Conservation (phyloP, 2,329 filamentous ascomycete genomes). For the Exserohilum turcica region DNA sequence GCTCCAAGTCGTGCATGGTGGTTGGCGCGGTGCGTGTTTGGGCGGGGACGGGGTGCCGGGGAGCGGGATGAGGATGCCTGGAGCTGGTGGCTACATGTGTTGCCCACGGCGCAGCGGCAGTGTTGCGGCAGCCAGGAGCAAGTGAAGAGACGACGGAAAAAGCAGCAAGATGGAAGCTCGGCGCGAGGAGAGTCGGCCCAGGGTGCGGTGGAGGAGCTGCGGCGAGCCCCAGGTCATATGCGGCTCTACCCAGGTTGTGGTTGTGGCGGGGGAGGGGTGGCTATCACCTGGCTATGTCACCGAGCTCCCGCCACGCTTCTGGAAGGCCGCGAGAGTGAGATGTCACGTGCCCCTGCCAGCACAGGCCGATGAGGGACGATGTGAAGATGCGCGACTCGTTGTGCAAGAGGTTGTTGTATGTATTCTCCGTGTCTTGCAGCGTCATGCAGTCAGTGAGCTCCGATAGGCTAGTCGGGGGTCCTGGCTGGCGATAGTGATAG, state of each 20-base stretch:
- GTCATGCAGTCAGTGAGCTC: conserved; percentile 5
- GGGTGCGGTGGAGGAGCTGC: not conserved
- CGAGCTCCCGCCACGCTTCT: conserved; percentile 4
- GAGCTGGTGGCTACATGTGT: conserved; percentile 22
- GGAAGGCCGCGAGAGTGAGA: not conserved
- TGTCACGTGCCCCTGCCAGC: not conserved
- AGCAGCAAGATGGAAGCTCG: not conserved
- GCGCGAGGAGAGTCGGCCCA: not conserved
- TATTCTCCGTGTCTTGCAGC: not conserved
- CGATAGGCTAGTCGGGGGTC: conserved; percentile 1
- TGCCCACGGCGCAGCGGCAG: not conserved
- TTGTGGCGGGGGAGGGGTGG: conserved; percentile 13
- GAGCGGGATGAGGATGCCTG: conserved; percentile 17
- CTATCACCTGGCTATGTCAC: conserved; percentile 14
- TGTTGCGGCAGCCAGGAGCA: not conserved
- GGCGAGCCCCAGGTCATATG: conserved; percentile 14
- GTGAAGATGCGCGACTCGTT: too few relatives aligned
- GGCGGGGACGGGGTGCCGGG: conserved; percentile 23
- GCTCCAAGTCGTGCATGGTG: conserved; percentile 72
- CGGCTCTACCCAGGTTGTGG: conserved; percentile 9
- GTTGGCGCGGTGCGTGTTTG: conserved; percentile 7
- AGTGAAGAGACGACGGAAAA: too few relatives aligned
- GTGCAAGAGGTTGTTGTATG: not conserved
- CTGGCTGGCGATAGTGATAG: too few relatives aligned
- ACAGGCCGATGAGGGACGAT: not conserved